phyloP scores from a whole-genome alignment of 2,329 filamentous ascomycete genomes.

The Cercospora sp. region DNA sequence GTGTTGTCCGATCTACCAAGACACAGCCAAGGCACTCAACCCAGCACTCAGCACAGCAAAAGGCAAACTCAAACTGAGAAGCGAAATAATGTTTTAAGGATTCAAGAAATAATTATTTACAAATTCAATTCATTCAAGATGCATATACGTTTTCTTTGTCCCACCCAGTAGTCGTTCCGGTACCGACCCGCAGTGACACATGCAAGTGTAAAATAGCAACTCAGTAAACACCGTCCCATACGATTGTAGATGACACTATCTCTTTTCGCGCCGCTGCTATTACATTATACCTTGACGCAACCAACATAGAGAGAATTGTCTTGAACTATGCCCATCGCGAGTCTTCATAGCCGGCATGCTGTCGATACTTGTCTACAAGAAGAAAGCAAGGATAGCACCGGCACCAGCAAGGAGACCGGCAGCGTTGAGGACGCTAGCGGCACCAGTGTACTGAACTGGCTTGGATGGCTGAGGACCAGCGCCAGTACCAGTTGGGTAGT shows the following conservation, averaged over 20 bases:
- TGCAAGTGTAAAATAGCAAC: background rate
- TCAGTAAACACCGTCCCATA: background rate
- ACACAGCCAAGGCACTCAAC: background rate
- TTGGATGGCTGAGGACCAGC: conserved; percentile 1
- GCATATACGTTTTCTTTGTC: conserved; percentile 18
- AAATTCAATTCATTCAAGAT: conserved; percentile 5
- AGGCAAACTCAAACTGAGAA: background rate
- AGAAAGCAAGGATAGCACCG: conserved; percentile 32
- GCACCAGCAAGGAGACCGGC: conserved; percentile 28
- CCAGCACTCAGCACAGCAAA: background rate
- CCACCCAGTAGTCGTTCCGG: background rate
- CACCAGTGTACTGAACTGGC: conserved; percentile 25
- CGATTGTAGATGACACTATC: background rate
- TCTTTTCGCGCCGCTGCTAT: background rate
- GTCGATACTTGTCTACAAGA: conserved; percentile 26
- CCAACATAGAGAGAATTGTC: background rate
- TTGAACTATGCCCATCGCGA: background rate
- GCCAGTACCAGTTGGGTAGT: conserved; percentile 3
- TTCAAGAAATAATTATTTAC: conserved; percentile 23
- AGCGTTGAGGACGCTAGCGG: conserved; percentile 26
- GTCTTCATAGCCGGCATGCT: background rate
- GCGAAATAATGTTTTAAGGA: background rate
- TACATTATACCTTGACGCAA: background rate
- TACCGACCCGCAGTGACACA: background rate
- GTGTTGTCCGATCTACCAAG: background rate